A percentile compares a stretch with the other conserved stretches of the same genome.
Conservation (phyloP, 257 asterid genomes). For the Plectranthus barbatus region DNA sequence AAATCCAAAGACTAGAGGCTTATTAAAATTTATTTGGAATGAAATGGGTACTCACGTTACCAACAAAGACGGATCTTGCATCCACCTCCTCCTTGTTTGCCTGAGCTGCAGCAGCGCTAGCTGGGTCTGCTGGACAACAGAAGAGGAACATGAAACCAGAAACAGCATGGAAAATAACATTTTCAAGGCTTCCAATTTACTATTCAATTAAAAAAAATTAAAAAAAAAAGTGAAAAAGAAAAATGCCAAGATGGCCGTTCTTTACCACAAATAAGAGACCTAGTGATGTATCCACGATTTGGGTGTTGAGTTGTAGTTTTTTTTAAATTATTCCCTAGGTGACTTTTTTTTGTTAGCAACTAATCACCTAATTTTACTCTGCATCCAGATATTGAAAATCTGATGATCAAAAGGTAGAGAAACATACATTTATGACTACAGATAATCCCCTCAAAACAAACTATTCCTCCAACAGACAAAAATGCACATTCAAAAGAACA, state of each 20-base stretch:
- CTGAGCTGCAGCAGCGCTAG: constrained; percentile 65
- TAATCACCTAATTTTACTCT: too few relatives aligned
- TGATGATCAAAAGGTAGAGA: background rate
- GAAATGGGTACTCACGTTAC: constrained; percentile 59
- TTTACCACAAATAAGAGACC: background rate
- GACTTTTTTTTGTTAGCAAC: background rate
- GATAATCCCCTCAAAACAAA: background rate
- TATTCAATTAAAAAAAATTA: background rate
- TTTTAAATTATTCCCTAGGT: background rate
- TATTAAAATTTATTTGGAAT: background rate
- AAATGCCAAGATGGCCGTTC: background rate
- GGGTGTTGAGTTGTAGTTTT: background rate
- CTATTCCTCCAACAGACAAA: background rate
- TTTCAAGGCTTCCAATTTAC: background rate
- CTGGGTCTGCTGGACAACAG: constrained; percentile 51
- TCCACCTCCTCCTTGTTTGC: constrained; percentile 71
- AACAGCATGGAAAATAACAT: background rate
- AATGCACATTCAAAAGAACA: background rate
- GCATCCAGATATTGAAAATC: background rate
- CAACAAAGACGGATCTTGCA: constrained; percentile 78
- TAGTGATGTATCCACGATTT: background rate
- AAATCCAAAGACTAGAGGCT: background rate
- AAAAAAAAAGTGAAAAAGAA: background rate
- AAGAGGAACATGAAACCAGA: background rate
- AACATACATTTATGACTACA: background rate